A percentile compares a stretch with the other conserved stretches of the same genome.
Conservation (phyloP, 108 stramenopile species). For the Conticribra guillardii region DNA sequence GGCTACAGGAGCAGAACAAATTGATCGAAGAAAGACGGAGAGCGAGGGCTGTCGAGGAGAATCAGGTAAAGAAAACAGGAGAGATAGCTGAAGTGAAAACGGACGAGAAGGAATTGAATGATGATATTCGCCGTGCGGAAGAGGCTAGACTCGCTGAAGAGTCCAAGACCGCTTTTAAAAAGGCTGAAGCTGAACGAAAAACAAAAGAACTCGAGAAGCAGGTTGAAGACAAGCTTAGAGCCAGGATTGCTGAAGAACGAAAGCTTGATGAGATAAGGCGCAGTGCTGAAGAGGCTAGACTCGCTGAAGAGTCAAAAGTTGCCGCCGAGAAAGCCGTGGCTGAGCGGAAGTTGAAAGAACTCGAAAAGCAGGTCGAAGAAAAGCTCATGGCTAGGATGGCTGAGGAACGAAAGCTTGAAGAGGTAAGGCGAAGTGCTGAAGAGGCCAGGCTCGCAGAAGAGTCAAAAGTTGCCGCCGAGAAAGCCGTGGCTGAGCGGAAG, state of each 20-base stretch:
- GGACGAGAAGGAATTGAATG: neutral
- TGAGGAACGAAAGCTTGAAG: neutral
- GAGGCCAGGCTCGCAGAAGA: neutral
- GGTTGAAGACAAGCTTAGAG: neutral
- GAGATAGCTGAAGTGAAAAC: neutral
- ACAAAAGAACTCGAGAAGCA: neutral
- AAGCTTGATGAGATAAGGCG: neutral
- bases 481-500: neutral
- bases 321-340: neutral
- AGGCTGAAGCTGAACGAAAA: neutral
- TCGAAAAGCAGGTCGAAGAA: neutral
- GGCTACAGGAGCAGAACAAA: slow-evolving; percentile 19
- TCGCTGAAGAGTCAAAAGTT: neutral
- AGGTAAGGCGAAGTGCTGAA: neutral
- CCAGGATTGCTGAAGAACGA: neutral
- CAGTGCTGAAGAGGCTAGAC: neutral
- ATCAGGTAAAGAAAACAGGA: slow-evolving; percentile 7
- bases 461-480: neutral
- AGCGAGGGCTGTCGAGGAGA: slow-evolving; percentile 2
- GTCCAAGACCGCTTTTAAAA: neutral
- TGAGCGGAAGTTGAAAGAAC: neutral
- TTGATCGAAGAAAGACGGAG: slow-evolving; percentile 26
- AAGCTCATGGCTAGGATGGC: neutral
- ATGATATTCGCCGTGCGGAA: neutral
- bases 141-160: neutral